These are phyloP conservation scores for Lepidium campestre DNA, from an alignment of 441 rosid genomes.

Conservation along the genomic window DNA sequence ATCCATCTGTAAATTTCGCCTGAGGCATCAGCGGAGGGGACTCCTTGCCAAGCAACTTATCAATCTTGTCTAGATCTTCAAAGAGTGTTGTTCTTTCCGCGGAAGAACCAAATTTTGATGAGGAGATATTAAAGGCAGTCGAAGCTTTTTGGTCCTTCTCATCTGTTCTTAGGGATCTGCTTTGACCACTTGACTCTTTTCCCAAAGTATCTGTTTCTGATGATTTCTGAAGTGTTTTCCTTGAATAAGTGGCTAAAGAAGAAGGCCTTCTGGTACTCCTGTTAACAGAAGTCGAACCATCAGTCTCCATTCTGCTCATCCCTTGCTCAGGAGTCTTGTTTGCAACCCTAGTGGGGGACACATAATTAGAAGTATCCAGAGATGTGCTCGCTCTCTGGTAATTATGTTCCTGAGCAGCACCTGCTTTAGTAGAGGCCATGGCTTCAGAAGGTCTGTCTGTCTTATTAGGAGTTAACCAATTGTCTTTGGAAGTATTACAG, in stretches of 20 bases:
- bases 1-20: slow-evolving; percentile 32
- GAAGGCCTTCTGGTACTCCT: slow-evolving; percentile 32
- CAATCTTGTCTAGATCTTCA: slow-evolving; percentile 29
- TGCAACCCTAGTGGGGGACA: slow-evolving; percentile 13
- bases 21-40: slow-evolving; percentile 31
- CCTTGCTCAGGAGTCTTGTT: slow-evolving; percentile 37
- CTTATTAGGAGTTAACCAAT: slow-evolving; percentile 33
- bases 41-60: slow-evolving; percentile 26
- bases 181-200: slow-evolving; percentile 23
- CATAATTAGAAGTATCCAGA: slow-evolving; percentile 24
- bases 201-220: slow-evolving; percentile 35
- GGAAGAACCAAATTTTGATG: slow-evolving; percentile 28
- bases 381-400: slow-evolving; percentile 16
- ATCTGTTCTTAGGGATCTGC: slow-evolving; percentile 27
- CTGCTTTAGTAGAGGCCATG: slow-evolving; percentile 21
- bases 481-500: slow-evolving; percentile 23
- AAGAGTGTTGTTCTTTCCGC: slow-evolving; percentile 18
- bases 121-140: slow-evolving; percentile 17
- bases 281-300: slow-evolving; percentile 27
- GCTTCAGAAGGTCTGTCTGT: slow-evolving; percentile 24
- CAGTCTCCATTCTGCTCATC: slow-evolving; percentile 15
- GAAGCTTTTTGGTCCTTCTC: slow-evolving; percentile 14
- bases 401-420: slow-evolving; percentile 23
- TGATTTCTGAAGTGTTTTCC: slow-evolving; percentile 39
- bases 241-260: slow-evolving; percentile 39